Conservation (phyloP, 441 rosid species). For the Capsella rubella region DNA sequence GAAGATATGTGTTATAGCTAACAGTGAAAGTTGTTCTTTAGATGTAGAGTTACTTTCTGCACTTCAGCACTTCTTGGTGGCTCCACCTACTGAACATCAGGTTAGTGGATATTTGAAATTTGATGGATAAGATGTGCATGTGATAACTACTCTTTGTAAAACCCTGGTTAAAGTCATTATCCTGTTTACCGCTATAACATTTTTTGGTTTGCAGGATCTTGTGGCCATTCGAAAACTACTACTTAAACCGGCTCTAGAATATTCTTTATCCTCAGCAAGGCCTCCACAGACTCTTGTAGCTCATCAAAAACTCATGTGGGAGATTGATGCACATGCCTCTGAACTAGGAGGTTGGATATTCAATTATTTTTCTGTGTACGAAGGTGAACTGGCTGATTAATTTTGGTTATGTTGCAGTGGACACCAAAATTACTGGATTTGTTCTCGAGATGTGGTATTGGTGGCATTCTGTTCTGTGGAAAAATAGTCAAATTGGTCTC, state of each 20-base stretch:
- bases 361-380: slow-evolving; percentile 20
- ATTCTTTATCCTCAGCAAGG: slow-evolving; percentile 72
- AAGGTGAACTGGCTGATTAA: slow-evolving; percentile 28
- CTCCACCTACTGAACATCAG: slow-evolving; percentile 53
- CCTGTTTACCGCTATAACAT: too few species aligned
- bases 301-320: slow-evolving; percentile 84
- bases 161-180: too few species aligned
- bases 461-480: slow-evolving; percentile 97
- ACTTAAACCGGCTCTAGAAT: slow-evolving; percentile 64
- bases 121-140: background rate
- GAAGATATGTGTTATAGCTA: slow-evolving; percentile 61
- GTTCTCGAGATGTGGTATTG: slow-evolving; percentile 94
- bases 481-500: slow-evolving; percentile 50
- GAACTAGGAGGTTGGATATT: slow-evolving; percentile 54
- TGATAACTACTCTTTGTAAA: background rate
- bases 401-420: slow-evolving; percentile 56
- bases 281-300: slow-evolving; percentile 86
- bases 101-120: slow-evolving; percentile 50
- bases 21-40: slow-evolving; percentile 69
- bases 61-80: slow-evolving; percentile 63
- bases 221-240: slow-evolving; percentile 45
- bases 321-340: slow-evolving; percentile 77
- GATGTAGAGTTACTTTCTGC: slow-evolving; percentile 79
- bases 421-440: slow-evolving; percentile 63
- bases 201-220: slow-evolving; percentile 55